Evolutionary conservation across 2,329 filamentous ascomycete genomes (phyloP), one percentile per base, ranked within the genome.

Genomic region (Hypoxylon sp.): DNA sequence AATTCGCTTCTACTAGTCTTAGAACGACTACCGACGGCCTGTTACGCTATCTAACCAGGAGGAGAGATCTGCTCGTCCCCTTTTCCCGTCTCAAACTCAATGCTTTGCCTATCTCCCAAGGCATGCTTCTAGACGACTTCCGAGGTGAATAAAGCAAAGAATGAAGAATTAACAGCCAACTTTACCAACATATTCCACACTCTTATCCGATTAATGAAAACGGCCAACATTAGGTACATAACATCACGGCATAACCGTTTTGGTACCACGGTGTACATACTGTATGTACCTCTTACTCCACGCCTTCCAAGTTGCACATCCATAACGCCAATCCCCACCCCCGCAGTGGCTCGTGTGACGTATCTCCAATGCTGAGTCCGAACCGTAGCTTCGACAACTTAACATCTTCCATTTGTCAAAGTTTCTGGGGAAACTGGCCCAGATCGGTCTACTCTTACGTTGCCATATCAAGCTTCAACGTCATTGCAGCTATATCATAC

Each of bases 301-400:
- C 24, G 24, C 24, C 24, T 27, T 27, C 24, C 24, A 27, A 27
- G 24, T 27, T 27, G 24, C 5, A 27, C 24, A 27, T 27, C 24
- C 24, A 67, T 60, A 21, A 56, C 57, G 63, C 44, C 53, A 65
- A 68, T 70, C 68, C 57, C 68, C 68, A 65, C 68, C 65, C 68
- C 68, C 68, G 58, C 65, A 65, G 37, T 59, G 48, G 62, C 31
- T 42, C 35, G 57, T 70, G 65, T 70, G 65, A 65, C 65, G 53
- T 61, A 59, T 48, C 54, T 50, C 64, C 65, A 65, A 51, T 17
- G 54, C 52, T 57, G 44, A 53, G 51, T 32, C 31, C 52, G 39
- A 48, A 10, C 46, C 47, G 37, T 66, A 21, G 58, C 51, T 60
- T 55, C 55, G 51, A 62, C 51, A 52, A 31, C 32, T 57, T 27